phyloP scores from a whole-genome alignment of 169 alveolate species.

The Plasmodium vinckei region DNA sequence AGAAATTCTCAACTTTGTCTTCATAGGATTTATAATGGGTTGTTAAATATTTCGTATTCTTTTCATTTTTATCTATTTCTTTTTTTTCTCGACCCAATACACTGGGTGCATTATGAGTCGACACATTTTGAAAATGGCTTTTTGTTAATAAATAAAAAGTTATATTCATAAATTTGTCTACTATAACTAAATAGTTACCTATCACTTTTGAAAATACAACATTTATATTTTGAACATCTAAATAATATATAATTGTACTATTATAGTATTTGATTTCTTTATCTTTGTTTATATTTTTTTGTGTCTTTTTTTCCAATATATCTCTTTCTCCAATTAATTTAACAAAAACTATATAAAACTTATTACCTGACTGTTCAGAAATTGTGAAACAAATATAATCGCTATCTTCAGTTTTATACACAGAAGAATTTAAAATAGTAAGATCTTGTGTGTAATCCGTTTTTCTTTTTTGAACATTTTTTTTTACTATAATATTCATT shows the following conservation, averaged over 20 bases:
- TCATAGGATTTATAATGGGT: too few species aligned
- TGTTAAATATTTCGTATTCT: background rate
- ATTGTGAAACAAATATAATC: constrained; percentile 31
- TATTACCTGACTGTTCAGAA: background rate
- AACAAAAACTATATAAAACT: constrained; percentile 31
- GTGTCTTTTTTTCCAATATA: background rate
- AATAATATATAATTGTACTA: constrained; percentile 8
- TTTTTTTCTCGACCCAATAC: too few species aligned
- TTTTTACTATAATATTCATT: background rate
- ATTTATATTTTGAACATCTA: background rate
- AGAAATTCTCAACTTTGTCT: background rate
- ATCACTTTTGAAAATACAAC: constrained; percentile 35
- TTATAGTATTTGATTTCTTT: background rate
- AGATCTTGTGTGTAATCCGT: background rate
- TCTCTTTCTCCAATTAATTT: background rate
- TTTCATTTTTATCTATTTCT: background rate
- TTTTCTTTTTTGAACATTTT: too few species aligned
- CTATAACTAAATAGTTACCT: constrained; percentile 39
- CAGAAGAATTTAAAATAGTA: constrained; percentile 11
- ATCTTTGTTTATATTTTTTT: background rate
- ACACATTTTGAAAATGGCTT: background rate
- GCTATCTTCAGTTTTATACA: background rate
- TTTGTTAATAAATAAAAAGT: constrained; percentile 27
- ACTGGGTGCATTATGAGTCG: background rate
- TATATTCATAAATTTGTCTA: constrained; percentile 20